Evolutionary conservation across 1,284 basidiomycete species (phyloP), one percentile per base, ranked within the genome.

Genomic region (Trametes versicolor): DNA sequence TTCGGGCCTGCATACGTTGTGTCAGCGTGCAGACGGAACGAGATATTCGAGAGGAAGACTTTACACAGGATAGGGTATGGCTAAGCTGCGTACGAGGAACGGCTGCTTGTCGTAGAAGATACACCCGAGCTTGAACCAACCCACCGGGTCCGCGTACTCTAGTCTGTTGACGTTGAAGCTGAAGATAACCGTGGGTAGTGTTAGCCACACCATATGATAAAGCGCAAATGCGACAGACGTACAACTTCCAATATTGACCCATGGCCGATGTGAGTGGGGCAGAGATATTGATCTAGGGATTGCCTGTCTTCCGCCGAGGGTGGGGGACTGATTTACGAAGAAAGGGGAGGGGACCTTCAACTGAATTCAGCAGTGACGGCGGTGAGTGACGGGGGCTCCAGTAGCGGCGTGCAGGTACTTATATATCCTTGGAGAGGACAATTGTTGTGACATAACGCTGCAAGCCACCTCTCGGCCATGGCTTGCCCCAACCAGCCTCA

Each of bases 1-100:
- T n/a, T 49, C 47, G 2, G 64, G 64, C 13, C 64, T 65, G 39
- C 25, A 17, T 29, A 13, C n/a, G 19, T 34, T 45, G 27, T 8
- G 25, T 52, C 7, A 52, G 7, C 6, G 6, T 21, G 32, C 6
- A 10, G 23, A 21, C n/a, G n/a, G n/a, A 17, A 2, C 8, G 5
- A 21, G 49, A 19, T 5, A 32, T 32, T 32, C 8, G 9, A 2
- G 17, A 36, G 29, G n/a, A 13, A 5, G 6, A 17, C 7, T 45
- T 8, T 43, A 57, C 55, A 8, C 23, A 2, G 55, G 29, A n/a
- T 57, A 57, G 3, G 55, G 55, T 6, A 47, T 34, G 2, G 55
- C 19, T 7, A 57, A 5, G 7, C 32, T 34, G 32, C 55, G 17
- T 4, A 48, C 45, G 43, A 57, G 55, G n/a, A 36, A 48, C 4